phyloP scores from a whole-genome alignment of 164 flowering plant genomes.

The Vitis rotundifolia region DNA sequence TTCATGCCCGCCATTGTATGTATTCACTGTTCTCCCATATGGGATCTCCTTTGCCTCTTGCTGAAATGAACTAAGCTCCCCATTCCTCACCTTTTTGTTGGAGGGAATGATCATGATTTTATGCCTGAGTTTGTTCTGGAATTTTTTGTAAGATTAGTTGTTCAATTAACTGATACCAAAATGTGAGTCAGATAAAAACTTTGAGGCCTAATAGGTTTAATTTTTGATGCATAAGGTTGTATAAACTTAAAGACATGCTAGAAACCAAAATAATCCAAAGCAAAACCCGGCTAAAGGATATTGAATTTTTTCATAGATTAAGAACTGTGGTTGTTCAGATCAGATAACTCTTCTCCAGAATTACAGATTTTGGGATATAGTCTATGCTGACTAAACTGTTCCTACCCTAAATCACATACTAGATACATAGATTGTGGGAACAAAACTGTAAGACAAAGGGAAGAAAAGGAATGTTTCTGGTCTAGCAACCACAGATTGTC shows the following conservation, averaged over 20 bases:
- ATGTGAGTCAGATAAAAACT: background rate
- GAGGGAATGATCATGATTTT: background rate
- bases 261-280: background rate
- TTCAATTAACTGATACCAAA: background rate
- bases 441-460: too few relatives aligned
- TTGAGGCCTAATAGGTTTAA: background rate
- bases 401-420: background rate
- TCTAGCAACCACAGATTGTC: background rate
- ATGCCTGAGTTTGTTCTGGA: background rate
- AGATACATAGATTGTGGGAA: background rate
- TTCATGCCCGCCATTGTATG: background rate
- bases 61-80: conserved; percentile 1
- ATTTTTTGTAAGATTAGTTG: background rate
- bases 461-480: background rate
- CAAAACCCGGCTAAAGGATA: background rate
- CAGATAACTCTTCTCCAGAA: background rate
- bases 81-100: background rate
- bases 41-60: conserved; percentile 3
- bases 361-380: background rate
- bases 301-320: background rate
- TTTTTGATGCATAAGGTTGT: background rate
- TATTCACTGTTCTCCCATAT: background rate
- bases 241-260: background rate
- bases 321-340: background rate
- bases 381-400: background rate